Evolutionary conservation across 345 rosid species (phyloP).

Genomic region (Moricandia arvensis): DNA sequence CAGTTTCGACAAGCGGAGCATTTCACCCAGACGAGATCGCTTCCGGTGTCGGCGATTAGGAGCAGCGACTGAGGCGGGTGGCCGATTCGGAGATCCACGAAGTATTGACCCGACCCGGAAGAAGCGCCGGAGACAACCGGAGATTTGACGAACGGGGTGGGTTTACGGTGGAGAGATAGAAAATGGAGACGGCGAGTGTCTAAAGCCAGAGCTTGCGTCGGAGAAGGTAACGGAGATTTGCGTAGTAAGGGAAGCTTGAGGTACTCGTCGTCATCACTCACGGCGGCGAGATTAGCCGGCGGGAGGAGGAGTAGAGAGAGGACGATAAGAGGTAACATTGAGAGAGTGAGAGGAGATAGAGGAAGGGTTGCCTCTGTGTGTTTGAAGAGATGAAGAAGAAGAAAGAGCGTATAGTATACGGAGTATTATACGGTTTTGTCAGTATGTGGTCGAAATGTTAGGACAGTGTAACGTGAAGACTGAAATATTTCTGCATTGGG

Average conservation of each 20-base stretch:
- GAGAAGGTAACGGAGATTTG: conserved; percentile 43
- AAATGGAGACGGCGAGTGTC: conserved; percentile 52
- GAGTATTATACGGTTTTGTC: no score
- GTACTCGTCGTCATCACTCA: conserved; percentile 28
- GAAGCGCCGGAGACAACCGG: conserved; percentile 74
- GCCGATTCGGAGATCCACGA: conserved; percentile 66
- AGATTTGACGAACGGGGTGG: conserved; percentile 40
- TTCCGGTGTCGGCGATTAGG: conserved; percentile 78
- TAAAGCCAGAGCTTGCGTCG: conserved; percentile 39
- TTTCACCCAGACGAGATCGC: conserved; percentile 80
- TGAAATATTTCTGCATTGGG: no score
- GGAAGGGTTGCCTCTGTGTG: conserved; percentile 1
- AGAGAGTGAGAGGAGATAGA: conserved; percentile 1
- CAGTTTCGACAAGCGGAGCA: conserved; percentile 77
- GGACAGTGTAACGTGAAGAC: no score
- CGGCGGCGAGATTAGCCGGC: conserved; percentile 33
- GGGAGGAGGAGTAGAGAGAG: conserved; percentile 18
- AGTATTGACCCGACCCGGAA: conserved; percentile 82
- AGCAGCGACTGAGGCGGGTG: conserved; percentile 75
- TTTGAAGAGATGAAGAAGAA: conserved; percentile 13
- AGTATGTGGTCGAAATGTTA: conserved; percentile 21
- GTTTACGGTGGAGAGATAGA: conserved; percentile 31
- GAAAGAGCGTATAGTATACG: conserved; percentile 25
- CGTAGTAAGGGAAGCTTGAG: conserved; percentile 69
- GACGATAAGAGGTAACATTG: neutral